Base-by-base conservation (phyloP, 129 eudicot genomes). In the Artemisia annua region DNA sequence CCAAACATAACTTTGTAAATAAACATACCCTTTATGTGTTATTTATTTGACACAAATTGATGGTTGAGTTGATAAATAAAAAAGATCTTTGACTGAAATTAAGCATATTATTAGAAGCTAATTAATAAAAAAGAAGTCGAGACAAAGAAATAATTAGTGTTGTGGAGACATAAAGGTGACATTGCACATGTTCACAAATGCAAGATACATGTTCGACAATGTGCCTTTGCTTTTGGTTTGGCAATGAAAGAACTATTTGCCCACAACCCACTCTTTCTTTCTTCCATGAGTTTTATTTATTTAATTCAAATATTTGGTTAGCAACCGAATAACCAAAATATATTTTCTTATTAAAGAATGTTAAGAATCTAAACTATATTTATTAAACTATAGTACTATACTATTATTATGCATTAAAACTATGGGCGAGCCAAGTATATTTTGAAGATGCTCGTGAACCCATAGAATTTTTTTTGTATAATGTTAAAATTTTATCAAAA, bases 121-220 rank as follows among this genome's bases (percentile, higher is more conserved):
- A 39, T 39, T 39, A 39, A 39, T 39, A 39, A 39, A 39, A 39
- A 7, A 39, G 46, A 74, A 74, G 48, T 59, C 57, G 63, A 78
- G 73, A 71, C 78, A 72, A 71, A 72, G 73, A 72, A 78, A 65
- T 60, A 78, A 78, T 64, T 64, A 78, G 73, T 64, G 50, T 54
- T 71, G 73, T 72, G 82, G 73, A 71, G 77, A 78, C 82, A 71
- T 71, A 65, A 78, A 72, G 78, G 78, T 78, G 69, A 78, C 82
- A 78, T 26, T 65, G 78, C 82, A 78, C 82, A 78, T 78, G 82
- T 78, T 72, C 51, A 78, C 82, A 71, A 78, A 78, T 78, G 73
- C 82, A 78, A 53, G 65, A 73, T 64, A 78, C 78, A 78, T 78
- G 82, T 78, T 78, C 72, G 59, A 65, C 63, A 78, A 78, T 78